phyloP scores from a whole-genome alignment of 2,329 filamentous ascomycete species.

The Elsinoe necatrix region DNA sequence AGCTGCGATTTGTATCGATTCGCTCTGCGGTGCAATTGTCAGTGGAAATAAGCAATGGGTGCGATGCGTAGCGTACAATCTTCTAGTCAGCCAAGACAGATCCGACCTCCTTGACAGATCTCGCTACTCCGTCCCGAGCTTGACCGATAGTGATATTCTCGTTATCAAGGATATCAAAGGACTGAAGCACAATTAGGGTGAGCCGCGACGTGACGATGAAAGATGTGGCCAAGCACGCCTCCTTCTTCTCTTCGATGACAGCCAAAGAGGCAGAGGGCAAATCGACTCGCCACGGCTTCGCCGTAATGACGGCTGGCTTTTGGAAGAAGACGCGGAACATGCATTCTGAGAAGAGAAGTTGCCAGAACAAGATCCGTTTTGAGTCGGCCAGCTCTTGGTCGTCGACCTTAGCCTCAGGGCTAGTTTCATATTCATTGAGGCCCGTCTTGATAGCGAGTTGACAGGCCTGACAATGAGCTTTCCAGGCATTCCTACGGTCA shows the following conservation, averaged over 20 bases:
- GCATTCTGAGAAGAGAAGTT: slow-evolving; percentile 8
- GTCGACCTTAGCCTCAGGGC: background rate
- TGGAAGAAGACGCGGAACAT: slow-evolving; percentile 3
- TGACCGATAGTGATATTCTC: background rate
- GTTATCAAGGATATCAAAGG: background rate
- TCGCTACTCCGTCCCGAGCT: background rate
- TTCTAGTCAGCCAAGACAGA: slow-evolving; percentile 7
- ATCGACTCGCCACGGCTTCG: slow-evolving; percentile 10
- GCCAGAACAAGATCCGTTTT: slow-evolving; percentile 10
- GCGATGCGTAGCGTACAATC: too few relatives aligned
- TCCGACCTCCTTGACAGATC: background rate
- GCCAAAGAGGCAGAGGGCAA: background rate
- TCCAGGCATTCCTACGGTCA: slow-evolving; percentile 1
- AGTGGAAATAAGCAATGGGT: too few relatives aligned
- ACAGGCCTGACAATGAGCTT: slow-evolving; percentile 5
- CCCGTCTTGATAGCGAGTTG: slow-evolving; percentile 1
- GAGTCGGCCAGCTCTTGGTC: slow-evolving; percentile 1
- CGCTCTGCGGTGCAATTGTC: background rate
- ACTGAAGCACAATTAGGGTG: background rate
- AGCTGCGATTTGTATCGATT: background rate
- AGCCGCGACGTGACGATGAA: background rate
- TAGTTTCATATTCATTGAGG: slow-evolving; percentile 1
- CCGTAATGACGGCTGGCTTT: slow-evolving; percentile 6
- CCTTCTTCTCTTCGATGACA: background rate
- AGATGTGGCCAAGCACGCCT: background rate